Evolutionary conservation across 768 basidiomycete species (phyloP).

Genomic region (Ramaria sp.): DNA sequence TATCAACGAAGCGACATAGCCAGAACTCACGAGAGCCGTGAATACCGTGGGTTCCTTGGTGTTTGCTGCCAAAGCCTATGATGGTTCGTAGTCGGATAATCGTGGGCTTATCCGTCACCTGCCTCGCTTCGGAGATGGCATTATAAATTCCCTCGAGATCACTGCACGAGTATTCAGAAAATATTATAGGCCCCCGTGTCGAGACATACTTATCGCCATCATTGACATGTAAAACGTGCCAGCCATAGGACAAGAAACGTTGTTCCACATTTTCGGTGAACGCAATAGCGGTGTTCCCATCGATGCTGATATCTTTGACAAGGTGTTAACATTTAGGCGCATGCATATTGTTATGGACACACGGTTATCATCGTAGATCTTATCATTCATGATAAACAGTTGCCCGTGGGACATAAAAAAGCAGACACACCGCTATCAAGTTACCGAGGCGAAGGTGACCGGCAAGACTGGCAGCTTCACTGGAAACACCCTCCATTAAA

Average conservation of each 20-base stretch:
- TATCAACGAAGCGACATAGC: background rate
- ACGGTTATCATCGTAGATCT: slow-evolving; percentile 97
- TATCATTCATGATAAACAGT: slow-evolving; percentile 5
- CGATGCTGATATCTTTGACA: slow-evolving; percentile 80
- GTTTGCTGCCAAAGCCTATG: slow-evolving; percentile 89
- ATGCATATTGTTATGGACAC: slow-evolving; percentile 19
- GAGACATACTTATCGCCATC: slow-evolving; percentile 63
- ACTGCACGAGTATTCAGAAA: slow-evolving; percentile 24
- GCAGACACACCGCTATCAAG: slow-evolving; percentile 66
- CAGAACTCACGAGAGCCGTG: slow-evolving; percentile 77
- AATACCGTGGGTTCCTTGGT: slow-evolving; percentile 88
- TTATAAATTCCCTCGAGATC: slow-evolving; percentile 70
- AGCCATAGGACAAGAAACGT: slow-evolving; percentile 85
- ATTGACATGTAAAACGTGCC: slow-evolving; percentile 83
- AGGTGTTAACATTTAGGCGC: slow-evolving; percentile 1
- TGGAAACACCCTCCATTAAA: slow-evolving; percentile 93
- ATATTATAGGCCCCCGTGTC: background rate
- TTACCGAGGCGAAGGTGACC: slow-evolving; percentile 92
- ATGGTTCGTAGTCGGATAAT: slow-evolving; percentile 81
- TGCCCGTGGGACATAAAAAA: slow-evolving; percentile 6
- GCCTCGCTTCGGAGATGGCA: slow-evolving; percentile 68
- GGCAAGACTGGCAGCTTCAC: slow-evolving; percentile 84
- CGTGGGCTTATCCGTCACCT: slow-evolving; percentile 74
- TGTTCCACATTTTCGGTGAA: slow-evolving; percentile 92
- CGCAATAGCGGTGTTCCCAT: slow-evolving; percentile 82